Base-by-base conservation (phyloP, 345 rosid genomes). In the Pseudoturritis turrita region DNA sequence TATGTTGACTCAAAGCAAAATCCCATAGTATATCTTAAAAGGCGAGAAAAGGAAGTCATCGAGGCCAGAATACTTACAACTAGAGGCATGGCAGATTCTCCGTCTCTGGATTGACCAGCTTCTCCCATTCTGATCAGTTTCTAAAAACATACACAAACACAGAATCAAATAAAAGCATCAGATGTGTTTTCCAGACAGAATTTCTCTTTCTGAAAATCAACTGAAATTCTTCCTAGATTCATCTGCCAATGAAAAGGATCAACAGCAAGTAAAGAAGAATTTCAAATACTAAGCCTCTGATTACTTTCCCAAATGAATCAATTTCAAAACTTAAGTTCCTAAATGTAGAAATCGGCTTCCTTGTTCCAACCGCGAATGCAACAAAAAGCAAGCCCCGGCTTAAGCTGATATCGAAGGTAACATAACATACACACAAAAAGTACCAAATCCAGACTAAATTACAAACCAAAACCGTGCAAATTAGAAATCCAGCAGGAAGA, bases 61-160 rank as follows among this genome's bases (percentile, higher is more conserved):
- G 1, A 71, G 36, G 62, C 15, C 15, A 47, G 15, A 60, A 47
- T 56, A 74, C 85, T 76, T 72, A 79, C 85, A 80, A 76, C 58
- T 37, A 77, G 63, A 49, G 80, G 69, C 23, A 56, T 49, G 44
- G 7, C 5, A 44, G 86, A 68, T 74, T 76, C 83, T 65, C 39
- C 76, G 18, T 65, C 76, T 65, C 61, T 75, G 40, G 77, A 47
- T 25, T 73, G 79, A 60, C 74, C 81, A 71, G 76, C 79, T 78
- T 80, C 83, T 35, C 76, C 77, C 87, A 85, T 83, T 18, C 31
- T 58, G 50, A 70, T 70, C 66, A 76, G 52, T 53, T 62, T 76
- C 81, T 72, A 65, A 69, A 14, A 68, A 76, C 37, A 81, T 5
- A 40, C 28, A 21, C 28, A 70, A 43, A 26, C 49, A 74, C 13